Conservation (phyloP, 2,329 filamentous ascomycete species). For the Chalara sp. region DNA sequence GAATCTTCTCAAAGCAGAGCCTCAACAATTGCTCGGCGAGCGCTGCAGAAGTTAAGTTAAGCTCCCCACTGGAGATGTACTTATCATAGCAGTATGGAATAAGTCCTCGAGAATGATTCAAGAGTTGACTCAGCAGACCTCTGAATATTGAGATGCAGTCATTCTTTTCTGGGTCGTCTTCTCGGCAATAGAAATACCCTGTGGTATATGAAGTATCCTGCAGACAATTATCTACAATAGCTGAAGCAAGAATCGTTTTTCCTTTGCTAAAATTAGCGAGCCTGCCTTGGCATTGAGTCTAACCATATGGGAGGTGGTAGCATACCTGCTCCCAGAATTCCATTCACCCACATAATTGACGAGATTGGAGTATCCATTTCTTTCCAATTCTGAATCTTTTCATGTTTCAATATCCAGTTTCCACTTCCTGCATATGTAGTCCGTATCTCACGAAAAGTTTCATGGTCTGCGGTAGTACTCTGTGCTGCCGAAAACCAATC, state of each 20-base stretch:
- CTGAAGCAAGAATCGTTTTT: constrained; percentile 33
- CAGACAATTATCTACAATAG: constrained; percentile 28
- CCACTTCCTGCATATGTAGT: constrained; percentile 18
- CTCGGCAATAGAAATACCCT: constrained; percentile 34
- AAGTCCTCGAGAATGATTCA: constrained; percentile 23
- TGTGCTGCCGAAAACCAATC: constrained; percentile 16
- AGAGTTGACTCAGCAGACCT: constrained; percentile 28
- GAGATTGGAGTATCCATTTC: constrained; percentile 9
- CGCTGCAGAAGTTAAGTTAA: constrained; percentile 19
- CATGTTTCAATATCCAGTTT: constrained; percentile 26
- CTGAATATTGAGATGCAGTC: constrained; percentile 27
- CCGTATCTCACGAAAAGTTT: constrained; percentile 10
- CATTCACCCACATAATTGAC: constrained; percentile 32
- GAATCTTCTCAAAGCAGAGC: constrained; percentile 17
- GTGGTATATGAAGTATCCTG: constrained; percentile 10
- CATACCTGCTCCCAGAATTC: constrained; percentile 33
- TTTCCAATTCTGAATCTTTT: constrained; percentile 11
- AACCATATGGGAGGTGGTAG: neutral
- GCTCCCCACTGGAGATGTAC: constrained; percentile 23
- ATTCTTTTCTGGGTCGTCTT: constrained; percentile 24
- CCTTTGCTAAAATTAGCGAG: constrained; percentile 17
- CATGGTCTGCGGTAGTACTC: constrained; percentile 13
- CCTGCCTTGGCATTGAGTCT: neutral
- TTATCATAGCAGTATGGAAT: constrained; percentile 28
- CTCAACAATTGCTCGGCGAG: constrained; percentile 27